These are phyloP conservation scores for Magnolia kwangsiensis DNA, from an alignment of 164 flowering plant genomes.

Conservation along the genomic window DNA sequence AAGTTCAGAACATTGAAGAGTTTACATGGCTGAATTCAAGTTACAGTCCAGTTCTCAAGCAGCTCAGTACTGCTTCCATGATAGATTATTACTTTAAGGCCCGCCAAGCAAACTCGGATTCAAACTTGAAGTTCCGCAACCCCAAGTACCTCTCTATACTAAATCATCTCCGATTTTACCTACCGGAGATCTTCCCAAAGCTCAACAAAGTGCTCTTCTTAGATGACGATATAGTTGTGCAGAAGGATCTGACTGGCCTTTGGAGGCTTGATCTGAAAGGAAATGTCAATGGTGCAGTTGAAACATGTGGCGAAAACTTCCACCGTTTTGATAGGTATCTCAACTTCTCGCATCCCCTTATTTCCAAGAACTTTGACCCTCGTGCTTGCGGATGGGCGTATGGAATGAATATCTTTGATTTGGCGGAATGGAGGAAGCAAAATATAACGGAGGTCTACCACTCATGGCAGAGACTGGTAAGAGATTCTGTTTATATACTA, in stretches of 20 bases:
- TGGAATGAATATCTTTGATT: constrained; percentile 30
- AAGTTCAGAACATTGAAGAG: constrained; percentile 81
- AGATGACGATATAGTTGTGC: constrained; percentile 91
- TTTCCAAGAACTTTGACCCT: constrained; percentile 20
- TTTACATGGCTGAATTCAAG: constrained; percentile 89
- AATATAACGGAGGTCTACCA: constrained; percentile 24
- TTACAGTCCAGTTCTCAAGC: constrained; percentile 85
- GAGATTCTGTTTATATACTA: background rate
- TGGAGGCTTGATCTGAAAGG: constrained; percentile 83
- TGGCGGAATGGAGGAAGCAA: constrained; percentile 26
- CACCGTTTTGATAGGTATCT: constrained; percentile 28
- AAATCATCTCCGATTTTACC: constrained; percentile 91
- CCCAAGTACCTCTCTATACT: constrained; percentile 89
- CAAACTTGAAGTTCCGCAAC: constrained; percentile 82
- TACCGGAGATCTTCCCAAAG: constrained; percentile 87
- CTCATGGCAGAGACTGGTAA: constrained; percentile 24
- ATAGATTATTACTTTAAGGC: constrained; percentile 79
- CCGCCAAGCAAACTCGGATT: constrained; percentile 66
- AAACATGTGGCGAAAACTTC: constrained; percentile 34
- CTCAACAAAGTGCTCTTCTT: constrained; percentile 81
- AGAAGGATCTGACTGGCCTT: constrained; percentile 73
- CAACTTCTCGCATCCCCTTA: constrained; percentile 30
- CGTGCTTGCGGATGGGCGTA: constrained; percentile 28
- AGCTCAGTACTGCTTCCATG: constrained; percentile 71
- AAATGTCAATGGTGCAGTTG: constrained; percentile 89